Conservation (phyloP, 192 early-diverging fungal genomes). For the Entrophospora sp. region DNA sequence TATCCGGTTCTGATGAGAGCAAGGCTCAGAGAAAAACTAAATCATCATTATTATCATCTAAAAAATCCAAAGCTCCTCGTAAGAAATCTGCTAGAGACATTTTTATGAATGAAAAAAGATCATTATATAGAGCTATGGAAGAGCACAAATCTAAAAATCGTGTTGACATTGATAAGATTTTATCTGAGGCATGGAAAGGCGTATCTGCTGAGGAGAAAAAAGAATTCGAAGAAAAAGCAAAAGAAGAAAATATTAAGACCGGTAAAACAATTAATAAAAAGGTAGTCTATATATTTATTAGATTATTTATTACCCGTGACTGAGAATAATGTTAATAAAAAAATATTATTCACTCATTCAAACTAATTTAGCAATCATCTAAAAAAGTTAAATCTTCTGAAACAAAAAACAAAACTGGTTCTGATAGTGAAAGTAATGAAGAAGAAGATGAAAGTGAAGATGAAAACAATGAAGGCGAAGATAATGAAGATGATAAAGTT, state of each 20-base stretch:
- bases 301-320: too few species aligned
- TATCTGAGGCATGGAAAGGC: background rate
- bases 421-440: too few species aligned
- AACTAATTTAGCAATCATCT: too few species aligned
- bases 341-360: too few species aligned
- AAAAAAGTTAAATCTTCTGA: too few species aligned
- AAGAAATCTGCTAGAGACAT: background rate
- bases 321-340: too few species aligned
- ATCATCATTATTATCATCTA: background rate
- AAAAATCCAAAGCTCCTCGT: background rate
- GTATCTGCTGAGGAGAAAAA: background rate
- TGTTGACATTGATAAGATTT: background rate
- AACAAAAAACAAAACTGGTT: too few species aligned
- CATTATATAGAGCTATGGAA: background rate
- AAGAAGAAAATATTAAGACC: background rate
- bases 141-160: background rate
- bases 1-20: background rate
- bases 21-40: background rate
- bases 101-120: background rate
- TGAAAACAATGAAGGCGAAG: too few species aligned
- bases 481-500: too few species aligned
- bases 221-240: background rate
- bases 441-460: too few species aligned
- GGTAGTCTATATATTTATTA: too few species aligned
- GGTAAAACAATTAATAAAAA: too few species aligned